Evolutionary conservation across 345 rosid genomes (phyloP), one percentile per base, ranked within the genome.

Genomic region (Salix brachista): DNA sequence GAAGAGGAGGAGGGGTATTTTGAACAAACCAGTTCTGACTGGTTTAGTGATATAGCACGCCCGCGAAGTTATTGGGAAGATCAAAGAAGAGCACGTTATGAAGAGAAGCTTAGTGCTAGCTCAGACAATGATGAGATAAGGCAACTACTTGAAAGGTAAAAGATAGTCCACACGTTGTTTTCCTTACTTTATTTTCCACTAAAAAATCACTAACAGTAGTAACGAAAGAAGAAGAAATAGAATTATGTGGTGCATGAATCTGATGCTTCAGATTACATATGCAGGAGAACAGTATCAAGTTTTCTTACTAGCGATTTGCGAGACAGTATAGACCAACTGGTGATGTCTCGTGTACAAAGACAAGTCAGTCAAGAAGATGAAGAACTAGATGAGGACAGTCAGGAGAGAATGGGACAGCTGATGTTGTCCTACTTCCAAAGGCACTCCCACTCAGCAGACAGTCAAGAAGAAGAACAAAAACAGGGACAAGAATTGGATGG

Each of bases 41-140:
- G 98, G 98, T 74, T 89, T 70, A 80, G 86, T 4, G 93, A 88
- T n/a, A 89, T 96, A 74, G 78, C 94, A 17, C 87, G 97, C 62
- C 99, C 99, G 8, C 86, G 90, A 56, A 93, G 99, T 80, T 90
- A 88, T 67, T 96, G 99, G 99, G 99, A 96, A 83, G 85, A 82
- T 67, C 82, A 77, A 8, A 85, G 98, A 80, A 83, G 85, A 79
- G 84, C 86, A 37, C 87, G 99, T 90, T 96, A 96, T 77, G 80
- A 83, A 37, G 90, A 96, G 77, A 87, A 89, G 81, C 91, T 91
- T 58, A 86, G 52, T 77, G 42, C 79, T 73, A 81, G 76, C 74
- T 79, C 94, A 7, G 88, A 80, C 18, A 83, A 85, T 60, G 87
- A 87, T 69, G 99, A 90, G 39, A 93, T 91, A 9, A 86, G 89